A percentile compares a stretch with the other conserved stretches of the same genome.
Evolutionary conservation across 805 yeast species (phyloP).

Genomic region (Candida odintsovae): DNA sequence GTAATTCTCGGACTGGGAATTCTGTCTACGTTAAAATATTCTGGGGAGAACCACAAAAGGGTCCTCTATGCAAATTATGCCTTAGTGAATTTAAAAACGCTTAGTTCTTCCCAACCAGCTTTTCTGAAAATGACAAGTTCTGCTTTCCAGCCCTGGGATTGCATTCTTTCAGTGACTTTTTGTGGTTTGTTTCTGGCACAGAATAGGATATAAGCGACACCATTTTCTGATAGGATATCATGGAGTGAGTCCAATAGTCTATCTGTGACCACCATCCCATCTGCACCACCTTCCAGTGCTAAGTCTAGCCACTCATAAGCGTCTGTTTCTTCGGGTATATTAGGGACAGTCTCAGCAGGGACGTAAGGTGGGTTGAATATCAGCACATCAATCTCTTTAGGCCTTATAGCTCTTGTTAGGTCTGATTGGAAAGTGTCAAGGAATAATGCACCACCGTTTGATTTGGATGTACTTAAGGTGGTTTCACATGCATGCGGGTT

Average conservation of each 20-base stretch:
- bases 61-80: neutral
- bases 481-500: slow-evolving; percentile 71
- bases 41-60: too few species aligned
- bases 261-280: slow-evolving; percentile 86
- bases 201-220: slow-evolving; percentile 83
- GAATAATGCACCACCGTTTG: slow-evolving; percentile 25
- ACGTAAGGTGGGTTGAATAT: slow-evolving; percentile 97
- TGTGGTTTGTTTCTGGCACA: slow-evolving; percentile 89
- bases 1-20: neutral
- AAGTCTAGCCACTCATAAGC: slow-evolving; percentile 76
- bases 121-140: slow-evolving; percentile 56
- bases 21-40: neutral
- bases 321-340: slow-evolving; percentile 40
- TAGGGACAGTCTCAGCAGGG: slow-evolving; percentile 76
- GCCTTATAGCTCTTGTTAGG: slow-evolving; percentile 45
- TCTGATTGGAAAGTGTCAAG: slow-evolving; percentile 53
- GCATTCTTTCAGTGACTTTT: slow-evolving; percentile 45
- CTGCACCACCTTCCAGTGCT: slow-evolving; percentile 83
- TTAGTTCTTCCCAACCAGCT: slow-evolving; percentile 94
- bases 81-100: slow-evolving; percentile 55
- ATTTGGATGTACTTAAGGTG: slow-evolving; percentile 38
- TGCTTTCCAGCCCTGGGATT: slow-evolving; percentile 45
- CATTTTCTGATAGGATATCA: slow-evolving; percentile 45
- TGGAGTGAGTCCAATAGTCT: slow-evolving; percentile 50
- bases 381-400: slow-evolving; percentile 54